Evolutionary conservation across 306 rosid species (phyloP), one percentile per base, ranked within the genome.

Genomic region (Dryas alaskensis): DNA sequence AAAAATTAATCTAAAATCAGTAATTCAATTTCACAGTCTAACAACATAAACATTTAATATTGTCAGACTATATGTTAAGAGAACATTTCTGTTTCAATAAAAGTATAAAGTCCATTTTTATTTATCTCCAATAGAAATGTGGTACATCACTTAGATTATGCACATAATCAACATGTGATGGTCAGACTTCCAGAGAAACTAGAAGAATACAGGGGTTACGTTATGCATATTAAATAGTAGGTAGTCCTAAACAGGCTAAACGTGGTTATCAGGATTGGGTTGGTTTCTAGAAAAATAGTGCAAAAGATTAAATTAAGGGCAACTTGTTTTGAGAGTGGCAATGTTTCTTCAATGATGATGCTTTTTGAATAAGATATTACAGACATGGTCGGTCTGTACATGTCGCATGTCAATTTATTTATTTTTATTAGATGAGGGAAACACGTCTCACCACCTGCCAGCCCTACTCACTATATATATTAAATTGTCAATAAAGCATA

Each of bases 301-400:
- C 43, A 16, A 5, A 25, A 44, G 3, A 16, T 45, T 45, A 43
- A 75, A 66, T 39, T 19, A 57, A 45, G 22, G 51, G 14, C 82
- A 73, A 67, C 59, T 79, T 48, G 58, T 9, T 58, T 60, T 58
- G 68, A 58, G 52, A 12, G 14, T 39, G 27, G 65, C n/a, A 17
- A 7, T 55, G 19, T 76, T 67, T 76, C 65, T 4, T 58, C 67
- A 8, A 27, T 19, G 75, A 11, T 45, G 61, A 59, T 70, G 49
- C 65, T 55, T 14, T 54, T 55, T 50, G 52, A 46, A 52, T 54
- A 75, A 45, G 66, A 46, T 49, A 58, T 14, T 54, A 61, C 46
- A 54, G n/a, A 51, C 51, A 50, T 50, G 55, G 58, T 12, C 48
- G 64, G 65, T 60, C 25, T 49, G 54, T 59, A 40, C 62, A 60